These are phyloP conservation scores for Protomyces arabidopsidicola DNA, from an alignment of 1,139 yeast species.

Conservation along the genomic window DNA sequence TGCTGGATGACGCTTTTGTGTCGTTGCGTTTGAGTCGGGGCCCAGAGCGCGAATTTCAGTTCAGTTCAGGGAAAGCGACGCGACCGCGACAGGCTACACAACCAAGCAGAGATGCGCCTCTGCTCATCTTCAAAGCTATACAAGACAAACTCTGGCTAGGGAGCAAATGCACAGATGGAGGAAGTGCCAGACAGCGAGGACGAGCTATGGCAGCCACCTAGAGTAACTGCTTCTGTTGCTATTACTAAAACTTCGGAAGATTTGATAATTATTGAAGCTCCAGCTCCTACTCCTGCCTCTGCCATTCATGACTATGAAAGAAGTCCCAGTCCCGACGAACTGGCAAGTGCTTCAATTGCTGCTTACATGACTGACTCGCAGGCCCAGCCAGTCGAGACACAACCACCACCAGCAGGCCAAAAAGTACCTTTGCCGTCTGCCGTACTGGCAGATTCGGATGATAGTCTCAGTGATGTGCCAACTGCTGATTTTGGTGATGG, in stretches of 20 bases:
- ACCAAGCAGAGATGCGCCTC: background rate
- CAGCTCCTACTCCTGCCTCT: background rate
- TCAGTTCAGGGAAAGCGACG: background rate
- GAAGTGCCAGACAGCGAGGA: slow-evolving; percentile 20
- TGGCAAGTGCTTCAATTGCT: background rate
- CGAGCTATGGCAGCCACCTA: slow-evolving; percentile 12
- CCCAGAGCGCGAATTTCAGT: too few species aligned
- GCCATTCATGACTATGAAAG: background rate
- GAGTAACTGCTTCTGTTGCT: too few species aligned
- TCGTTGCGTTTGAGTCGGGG: background rate
- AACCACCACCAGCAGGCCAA: background rate
- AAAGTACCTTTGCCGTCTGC: background rate
- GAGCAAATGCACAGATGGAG: slow-evolving; percentile 1
- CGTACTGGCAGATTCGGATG: background rate
- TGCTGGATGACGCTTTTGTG: background rate
- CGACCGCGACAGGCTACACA: background rate
- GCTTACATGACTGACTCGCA: background rate
- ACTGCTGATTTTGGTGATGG: background rate
- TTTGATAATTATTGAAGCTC: background rate
- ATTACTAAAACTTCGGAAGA: too few species aligned
- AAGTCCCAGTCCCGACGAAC: slow-evolving; percentile 25
- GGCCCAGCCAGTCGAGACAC: background rate
- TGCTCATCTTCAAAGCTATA: background rate
- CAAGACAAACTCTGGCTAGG: background rate
- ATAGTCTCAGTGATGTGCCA: background rate